These are phyloP conservation scores for Aspergillus sp. DNA, from an alignment of 2,329 filamentous ascomycete genomes.

Conservation along the genomic window DNA sequence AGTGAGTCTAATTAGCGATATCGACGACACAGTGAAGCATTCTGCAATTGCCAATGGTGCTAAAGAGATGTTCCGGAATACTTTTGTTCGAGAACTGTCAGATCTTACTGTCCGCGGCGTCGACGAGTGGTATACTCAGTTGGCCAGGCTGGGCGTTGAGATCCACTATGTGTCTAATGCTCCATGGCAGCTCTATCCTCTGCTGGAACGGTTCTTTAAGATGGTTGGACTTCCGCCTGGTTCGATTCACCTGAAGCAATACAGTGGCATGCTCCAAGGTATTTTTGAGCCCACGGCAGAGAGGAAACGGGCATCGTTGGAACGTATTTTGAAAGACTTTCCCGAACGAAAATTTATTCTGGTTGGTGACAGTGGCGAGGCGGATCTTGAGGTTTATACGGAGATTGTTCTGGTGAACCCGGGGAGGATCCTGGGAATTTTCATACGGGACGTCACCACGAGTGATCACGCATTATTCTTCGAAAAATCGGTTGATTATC, in stretches of 20 bases:
- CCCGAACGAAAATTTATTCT: slow-evolving; percentile 83
- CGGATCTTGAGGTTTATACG: slow-evolving; percentile 93
- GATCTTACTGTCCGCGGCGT: slow-evolving; percentile 84
- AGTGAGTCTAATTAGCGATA: slow-evolving; percentile 91
- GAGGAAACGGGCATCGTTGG: slow-evolving; percentile 80
- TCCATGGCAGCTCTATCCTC: slow-evolving; percentile 93
- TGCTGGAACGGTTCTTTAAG: slow-evolving; percentile 78
- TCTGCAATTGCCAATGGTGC: slow-evolving; percentile 84
- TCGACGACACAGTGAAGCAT: slow-evolving; percentile 95
- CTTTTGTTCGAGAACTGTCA: slow-evolving; percentile 77
- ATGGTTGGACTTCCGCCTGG: slow-evolving; percentile 73
- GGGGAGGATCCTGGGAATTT: slow-evolving; percentile 74
- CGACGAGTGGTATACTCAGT: slow-evolving; percentile 74
- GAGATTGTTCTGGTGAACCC: slow-evolving; percentile 83
- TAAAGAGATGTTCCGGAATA: slow-evolving; percentile 92
- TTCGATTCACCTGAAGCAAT: slow-evolving; percentile 92
- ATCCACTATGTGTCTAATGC: slow-evolving; percentile 99
- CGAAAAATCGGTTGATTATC: slow-evolving; percentile 51
- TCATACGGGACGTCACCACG: slow-evolving; percentile 93
- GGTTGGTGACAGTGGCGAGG: slow-evolving; percentile 92
- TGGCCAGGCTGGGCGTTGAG: slow-evolving; percentile 73
- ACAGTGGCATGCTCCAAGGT: slow-evolving; percentile 92
- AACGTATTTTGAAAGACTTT: slow-evolving; percentile 81
- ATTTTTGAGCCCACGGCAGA: slow-evolving; percentile 98
- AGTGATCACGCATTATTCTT: slow-evolving; percentile 69